phyloP scores from a whole-genome alignment of 768 basidiomycete genomes.

The Pleurotus platypus region DNA sequence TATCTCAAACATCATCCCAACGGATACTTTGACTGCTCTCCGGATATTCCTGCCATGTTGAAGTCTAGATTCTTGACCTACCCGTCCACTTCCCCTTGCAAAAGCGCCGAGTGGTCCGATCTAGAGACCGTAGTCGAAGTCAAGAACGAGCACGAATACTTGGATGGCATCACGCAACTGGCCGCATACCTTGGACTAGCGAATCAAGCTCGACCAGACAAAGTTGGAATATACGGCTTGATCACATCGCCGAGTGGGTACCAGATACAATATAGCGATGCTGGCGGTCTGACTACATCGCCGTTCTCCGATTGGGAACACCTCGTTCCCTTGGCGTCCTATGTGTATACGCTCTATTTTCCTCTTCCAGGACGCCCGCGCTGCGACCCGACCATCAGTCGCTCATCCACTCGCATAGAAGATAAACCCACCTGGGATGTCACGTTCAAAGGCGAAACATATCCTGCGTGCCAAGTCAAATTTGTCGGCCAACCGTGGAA shows the following conservation, averaged over 20 bases:
- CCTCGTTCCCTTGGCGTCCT: slow-evolving; percentile 2
- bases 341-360: slow-evolving; percentile 8
- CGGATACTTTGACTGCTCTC: background rate
- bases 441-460: background rate
- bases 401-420: background rate
- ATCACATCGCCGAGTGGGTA: background rate
- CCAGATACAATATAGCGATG: slow-evolving; percentile 5
- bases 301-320: background rate
- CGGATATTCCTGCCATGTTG: background rate
- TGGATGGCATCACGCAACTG: slow-evolving; percentile 2
- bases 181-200: slow-evolving; percentile 7
- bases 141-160: background rate
- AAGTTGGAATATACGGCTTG: background rate
- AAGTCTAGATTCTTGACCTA: background rate
- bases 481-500: slow-evolving; percentile 7
- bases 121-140: slow-evolving; percentile 3
- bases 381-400: slow-evolving; percentile 1
- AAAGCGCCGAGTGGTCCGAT: background rate
- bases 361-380: background rate
- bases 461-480: slow-evolving; percentile 4
- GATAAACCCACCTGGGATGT: slow-evolving; percentile 3
- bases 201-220: slow-evolving; percentile 11
- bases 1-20: background rate
- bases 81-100: background rate
- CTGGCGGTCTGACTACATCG: slow-evolving; percentile 5